Evolutionary conservation across 2,329 filamentous ascomycete species (phyloP).

Genomic region (Talaromyces pinophilus): DNA sequence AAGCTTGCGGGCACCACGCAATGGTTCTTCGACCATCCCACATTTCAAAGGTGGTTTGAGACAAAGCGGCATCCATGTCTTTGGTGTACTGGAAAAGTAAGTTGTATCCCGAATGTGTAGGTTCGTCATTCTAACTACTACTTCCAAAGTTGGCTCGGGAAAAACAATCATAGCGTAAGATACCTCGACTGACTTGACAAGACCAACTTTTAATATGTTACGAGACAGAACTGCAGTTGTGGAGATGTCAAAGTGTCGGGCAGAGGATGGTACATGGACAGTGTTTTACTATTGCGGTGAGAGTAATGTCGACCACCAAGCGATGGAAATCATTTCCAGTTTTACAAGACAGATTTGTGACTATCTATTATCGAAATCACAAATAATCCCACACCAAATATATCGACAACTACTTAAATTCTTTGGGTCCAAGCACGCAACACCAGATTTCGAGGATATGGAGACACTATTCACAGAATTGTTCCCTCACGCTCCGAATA

Average conservation of each 20-base stretch:
- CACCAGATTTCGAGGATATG: neutral
- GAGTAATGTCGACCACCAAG: neutral
- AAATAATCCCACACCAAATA: neutral
- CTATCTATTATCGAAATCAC: neutral
- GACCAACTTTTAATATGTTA: neutral
- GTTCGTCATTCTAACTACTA: too few relatives aligned
- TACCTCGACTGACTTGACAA: neutral
- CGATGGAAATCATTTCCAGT: neutral
- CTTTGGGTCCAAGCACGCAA: neutral
- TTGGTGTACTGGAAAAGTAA: neutral
- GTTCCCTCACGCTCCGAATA: neutral
- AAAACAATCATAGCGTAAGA: neutral
- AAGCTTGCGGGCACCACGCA: neutral
- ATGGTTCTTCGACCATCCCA: neutral
- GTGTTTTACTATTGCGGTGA: neutral
- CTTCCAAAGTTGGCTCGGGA: neutral
- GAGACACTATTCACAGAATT: neutral
- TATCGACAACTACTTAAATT: neutral
- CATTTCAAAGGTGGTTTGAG: neutral
- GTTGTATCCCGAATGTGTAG: too few relatives aligned
- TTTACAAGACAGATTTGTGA: neutral
- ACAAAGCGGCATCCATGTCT: neutral
- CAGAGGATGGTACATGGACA: neutral
- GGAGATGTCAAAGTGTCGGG: neutral
- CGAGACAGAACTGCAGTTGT: neutral